Evolutionary conservation across 2,329 filamentous ascomycete species (phyloP).

Genomic region (Neopestalotiopsis sp.): DNA sequence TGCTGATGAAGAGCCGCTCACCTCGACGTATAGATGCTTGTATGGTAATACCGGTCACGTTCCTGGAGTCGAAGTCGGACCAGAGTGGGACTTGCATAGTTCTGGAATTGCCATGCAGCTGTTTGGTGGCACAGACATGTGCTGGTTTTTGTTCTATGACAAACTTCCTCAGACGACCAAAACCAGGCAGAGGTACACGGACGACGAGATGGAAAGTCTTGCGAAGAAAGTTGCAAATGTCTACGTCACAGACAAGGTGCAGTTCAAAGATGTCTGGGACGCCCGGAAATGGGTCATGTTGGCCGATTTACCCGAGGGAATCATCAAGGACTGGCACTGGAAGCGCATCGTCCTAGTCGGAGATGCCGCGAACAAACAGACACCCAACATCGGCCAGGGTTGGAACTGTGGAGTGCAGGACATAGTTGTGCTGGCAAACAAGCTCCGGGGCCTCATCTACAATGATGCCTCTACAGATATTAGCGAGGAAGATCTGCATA

Average conservation of each 20-base stretch:
- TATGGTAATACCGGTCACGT: background rate
- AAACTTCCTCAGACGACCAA: background rate
- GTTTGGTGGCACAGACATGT: background rate
- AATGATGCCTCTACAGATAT: background rate
- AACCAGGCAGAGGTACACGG: background rate
- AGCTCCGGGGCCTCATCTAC: background rate
- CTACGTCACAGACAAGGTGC: background rate
- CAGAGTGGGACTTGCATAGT: background rate
- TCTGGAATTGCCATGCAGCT: background rate
- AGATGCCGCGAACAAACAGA: conserved; percentile 5
- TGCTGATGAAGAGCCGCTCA: background rate
- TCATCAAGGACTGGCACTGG: background rate
- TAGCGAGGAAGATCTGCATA: background rate
- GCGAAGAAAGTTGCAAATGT: background rate
- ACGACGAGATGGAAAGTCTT: background rate
- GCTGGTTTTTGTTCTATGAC: background rate
- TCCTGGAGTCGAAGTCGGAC: background rate
- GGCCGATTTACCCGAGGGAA: conserved; percentile 3
- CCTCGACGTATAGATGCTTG: background rate
- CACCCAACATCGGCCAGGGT: background rate
- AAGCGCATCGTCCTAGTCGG: conserved; percentile 5
- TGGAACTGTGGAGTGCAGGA: conserved; percentile 1
- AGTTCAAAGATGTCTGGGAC: background rate
- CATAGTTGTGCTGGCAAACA: background rate
- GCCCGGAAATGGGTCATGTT: background rate